Percentiles rank a stretch among this genome's conserved stretches.
phyloP scores from a whole-genome alignment of 2,329 filamentous ascomycete genomes.

The Fonsecaea erecta region DNA sequence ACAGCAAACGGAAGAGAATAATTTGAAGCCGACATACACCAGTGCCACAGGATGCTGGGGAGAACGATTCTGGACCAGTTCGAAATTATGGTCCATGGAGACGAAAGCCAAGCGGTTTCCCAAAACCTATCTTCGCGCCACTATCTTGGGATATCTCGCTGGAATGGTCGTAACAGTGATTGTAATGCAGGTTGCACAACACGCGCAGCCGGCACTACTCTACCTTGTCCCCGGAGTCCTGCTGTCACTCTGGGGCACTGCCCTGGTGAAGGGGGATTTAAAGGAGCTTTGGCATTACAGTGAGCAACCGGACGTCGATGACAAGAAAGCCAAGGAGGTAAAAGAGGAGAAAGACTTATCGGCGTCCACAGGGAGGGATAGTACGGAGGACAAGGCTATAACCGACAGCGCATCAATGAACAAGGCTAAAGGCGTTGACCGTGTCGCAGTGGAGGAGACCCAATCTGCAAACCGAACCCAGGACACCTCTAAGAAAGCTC shows the following conservation, averaged over 20 bases:
- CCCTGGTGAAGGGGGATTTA: conserved; percentile 71
- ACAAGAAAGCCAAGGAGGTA: conserved; percentile 25
- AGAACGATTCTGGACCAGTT: conserved; percentile 75
- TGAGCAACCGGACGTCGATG: conserved; percentile 59
- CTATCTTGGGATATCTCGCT: conserved; percentile 73
- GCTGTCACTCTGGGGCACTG: conserved; percentile 74
- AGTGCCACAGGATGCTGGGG: conserved; percentile 77
- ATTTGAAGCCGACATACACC: conserved; percentile 46
- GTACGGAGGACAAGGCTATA: background rate
- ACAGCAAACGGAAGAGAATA: conserved; percentile 31
- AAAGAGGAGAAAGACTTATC: conserved; percentile 6
- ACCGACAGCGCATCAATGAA: background rate
- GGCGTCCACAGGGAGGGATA: background rate
- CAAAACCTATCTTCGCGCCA: conserved; percentile 84
- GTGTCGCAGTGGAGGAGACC: background rate
- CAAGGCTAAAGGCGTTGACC: background rate
- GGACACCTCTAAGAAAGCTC: background rate
- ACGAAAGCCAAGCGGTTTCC: conserved; percentile 62
- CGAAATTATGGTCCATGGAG: conserved; percentile 41
- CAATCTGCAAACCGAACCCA: background rate
- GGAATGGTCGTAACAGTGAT: conserved; percentile 78
- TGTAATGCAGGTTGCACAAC: conserved; percentile 76
- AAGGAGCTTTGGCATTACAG: conserved; percentile 79
- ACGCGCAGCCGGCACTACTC: conserved; percentile 85
- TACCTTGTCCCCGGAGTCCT: conserved; percentile 91